These are phyloP conservation scores for Aspergillus jensenii DNA, from an alignment of 2,329 filamentous ascomycete genomes.

Conservation along the genomic window DNA sequence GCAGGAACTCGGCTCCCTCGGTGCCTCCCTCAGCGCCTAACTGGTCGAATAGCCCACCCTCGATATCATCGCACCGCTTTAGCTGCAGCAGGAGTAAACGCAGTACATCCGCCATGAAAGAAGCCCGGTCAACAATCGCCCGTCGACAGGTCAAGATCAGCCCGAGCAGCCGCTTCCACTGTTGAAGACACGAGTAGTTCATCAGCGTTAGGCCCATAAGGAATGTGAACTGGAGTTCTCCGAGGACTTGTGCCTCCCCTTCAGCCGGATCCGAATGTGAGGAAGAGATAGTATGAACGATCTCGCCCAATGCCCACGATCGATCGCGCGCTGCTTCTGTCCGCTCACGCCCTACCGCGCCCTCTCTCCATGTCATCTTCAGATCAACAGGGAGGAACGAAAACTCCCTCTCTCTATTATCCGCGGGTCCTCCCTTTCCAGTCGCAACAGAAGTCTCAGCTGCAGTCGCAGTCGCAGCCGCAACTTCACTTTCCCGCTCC, in stretches of 20 bases:
- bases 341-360: conserved; percentile 61
- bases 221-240: conserved; percentile 64
- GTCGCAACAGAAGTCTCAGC: neutral
- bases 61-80: conserved; percentile 57
- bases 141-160: conserved; percentile 57
- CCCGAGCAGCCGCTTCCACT: conserved; percentile 61
- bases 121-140: conserved; percentile 50
- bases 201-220: conserved; percentile 63
- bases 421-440: neutral
- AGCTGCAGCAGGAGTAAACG: conserved; percentile 54
- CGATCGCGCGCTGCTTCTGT: conserved; percentile 63
- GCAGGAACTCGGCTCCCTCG: conserved; percentile 53
- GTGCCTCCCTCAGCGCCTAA: conserved; percentile 53
- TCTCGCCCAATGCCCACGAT: conserved; percentile 59
- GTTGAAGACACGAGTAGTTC: conserved; percentile 65
- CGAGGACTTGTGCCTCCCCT: conserved; percentile 48
- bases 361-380: conserved; percentile 62
- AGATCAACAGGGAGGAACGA: conserved; percentile 59
- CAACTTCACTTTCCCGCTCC: conserved; percentile 14
- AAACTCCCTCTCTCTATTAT: conserved; percentile 48
- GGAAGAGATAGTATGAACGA: conserved; percentile 43
- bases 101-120: conserved; percentile 55
- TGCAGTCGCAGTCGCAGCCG: neutral
- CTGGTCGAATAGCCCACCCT: conserved; percentile 60
- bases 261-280: neutral